These are phyloP conservation scores for Melampsora abietis-canadensis DNA, from an alignment of 1,284 basidiomycete genomes.

Conservation along the genomic window DNA sequence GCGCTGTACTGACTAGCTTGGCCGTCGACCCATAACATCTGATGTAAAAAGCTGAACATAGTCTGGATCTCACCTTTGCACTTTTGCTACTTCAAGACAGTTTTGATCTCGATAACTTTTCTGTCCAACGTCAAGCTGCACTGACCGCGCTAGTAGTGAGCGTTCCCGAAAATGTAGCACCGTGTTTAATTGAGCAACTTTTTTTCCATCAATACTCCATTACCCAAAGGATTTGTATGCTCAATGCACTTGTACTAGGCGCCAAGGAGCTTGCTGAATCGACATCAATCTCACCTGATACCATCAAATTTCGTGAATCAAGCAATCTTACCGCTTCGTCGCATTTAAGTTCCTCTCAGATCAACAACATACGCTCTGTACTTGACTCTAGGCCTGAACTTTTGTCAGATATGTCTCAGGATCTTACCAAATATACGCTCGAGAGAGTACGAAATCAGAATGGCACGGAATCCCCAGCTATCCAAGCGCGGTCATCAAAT, in stretches of 20 bases:
- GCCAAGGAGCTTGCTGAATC: constrained; percentile 8
- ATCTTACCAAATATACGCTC: not conserved
- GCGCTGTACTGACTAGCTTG: too few species aligned
- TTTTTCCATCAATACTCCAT: constrained; percentile 35
- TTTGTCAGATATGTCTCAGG: constrained; percentile 2
- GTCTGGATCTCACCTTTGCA: constrained; percentile 9
- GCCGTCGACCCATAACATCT: too few species aligned
- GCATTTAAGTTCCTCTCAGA: not conserved
- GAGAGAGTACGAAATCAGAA: constrained; percentile 6
- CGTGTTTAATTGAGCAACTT: constrained; percentile 29
- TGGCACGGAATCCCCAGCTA: not conserved
- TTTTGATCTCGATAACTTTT: constrained; percentile 24
- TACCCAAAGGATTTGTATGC: constrained; percentile 19
- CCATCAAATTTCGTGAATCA: not conserved
- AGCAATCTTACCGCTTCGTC: not conserved
- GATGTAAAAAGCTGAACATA: constrained; percentile 8
- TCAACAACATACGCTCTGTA: not conserved
- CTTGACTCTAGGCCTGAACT: not conserved
- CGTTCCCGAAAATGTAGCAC: constrained; percentile 7
- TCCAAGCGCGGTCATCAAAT: not conserved
- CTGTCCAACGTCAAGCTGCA: not conserved
- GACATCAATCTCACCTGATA: not conserved
- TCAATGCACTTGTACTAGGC: constrained; percentile 5
- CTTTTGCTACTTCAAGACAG: constrained; percentile 25
- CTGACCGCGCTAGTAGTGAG: not conserved